phyloP scores from a whole-genome alignment of 1,284 basidiomycete species.

The Sporisorium scitamineum region DNA sequence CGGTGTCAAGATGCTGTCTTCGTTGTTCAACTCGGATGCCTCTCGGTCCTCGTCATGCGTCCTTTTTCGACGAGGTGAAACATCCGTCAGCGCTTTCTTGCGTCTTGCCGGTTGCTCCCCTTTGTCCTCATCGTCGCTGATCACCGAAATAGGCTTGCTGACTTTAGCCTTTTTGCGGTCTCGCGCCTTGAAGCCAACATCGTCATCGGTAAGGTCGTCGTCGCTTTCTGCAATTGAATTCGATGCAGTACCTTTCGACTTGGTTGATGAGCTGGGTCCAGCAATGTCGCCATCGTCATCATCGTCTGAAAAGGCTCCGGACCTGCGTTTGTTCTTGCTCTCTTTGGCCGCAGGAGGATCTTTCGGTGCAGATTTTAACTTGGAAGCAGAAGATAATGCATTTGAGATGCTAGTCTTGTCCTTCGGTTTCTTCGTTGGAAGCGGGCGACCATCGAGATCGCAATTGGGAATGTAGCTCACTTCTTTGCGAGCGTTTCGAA shows the following conservation, averaged over 20 bases:
- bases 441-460: conserved; percentile 38
- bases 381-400: conserved; percentile 2
- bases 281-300: conserved; percentile 1
- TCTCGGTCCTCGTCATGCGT: neutral
- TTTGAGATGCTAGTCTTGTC: neutral
- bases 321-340: conserved; percentile 14
- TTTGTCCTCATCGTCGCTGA: conserved; percentile 9
- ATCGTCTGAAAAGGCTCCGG: conserved; percentile 30
- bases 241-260: neutral
- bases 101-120: neutral
- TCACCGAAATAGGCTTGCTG: conserved; percentile 6
- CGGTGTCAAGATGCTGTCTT: conserved; percentile 28
- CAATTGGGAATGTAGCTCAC: conserved; percentile 39
- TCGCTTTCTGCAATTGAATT: neutral
- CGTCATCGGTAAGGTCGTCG: conserved; percentile 33
- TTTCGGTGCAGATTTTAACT: conserved; percentile 11
- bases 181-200: conserved; percentile 25
- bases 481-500: conserved; percentile 23
- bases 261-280: conserved; percentile 10
- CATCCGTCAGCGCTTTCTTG: neutral
- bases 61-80: neutral
- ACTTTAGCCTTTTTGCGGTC: conserved; percentile 23
- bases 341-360: conserved; percentile 5
- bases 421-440: conserved; percentile 13
- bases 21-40: neutral